phyloP scores from a whole-genome alignment of 352 stramenopile species.

The Globisporangium solare region DNA sequence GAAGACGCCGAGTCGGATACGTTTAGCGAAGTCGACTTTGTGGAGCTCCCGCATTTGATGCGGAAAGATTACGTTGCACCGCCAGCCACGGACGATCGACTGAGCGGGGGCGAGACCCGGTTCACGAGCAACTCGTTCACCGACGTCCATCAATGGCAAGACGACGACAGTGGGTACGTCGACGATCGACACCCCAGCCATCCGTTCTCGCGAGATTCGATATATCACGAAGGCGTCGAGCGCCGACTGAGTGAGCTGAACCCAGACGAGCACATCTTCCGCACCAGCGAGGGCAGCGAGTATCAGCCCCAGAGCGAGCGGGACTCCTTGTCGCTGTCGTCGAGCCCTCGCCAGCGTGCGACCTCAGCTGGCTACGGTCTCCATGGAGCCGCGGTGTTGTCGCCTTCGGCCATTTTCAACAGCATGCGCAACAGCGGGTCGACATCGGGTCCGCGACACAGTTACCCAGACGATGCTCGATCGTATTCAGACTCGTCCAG shows the following conservation, averaged over 20 bases:
- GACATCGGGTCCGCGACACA: too few relatives aligned
- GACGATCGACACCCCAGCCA: slow-evolving; percentile 4
- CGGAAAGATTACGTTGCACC: slow-evolving; percentile 42
- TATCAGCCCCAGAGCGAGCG: not conserved
- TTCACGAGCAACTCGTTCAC: slow-evolving; percentile 29
- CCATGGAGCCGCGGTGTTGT: too few relatives aligned
- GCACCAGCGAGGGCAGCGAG: slow-evolving; percentile 3
- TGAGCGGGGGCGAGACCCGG: slow-evolving; percentile 19
- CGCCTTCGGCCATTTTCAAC: not conserved
- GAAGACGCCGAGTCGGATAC: slow-evolving; percentile 57
- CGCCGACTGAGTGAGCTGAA: slow-evolving; percentile 9
- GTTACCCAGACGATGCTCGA: not conserved
- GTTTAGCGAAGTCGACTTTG: slow-evolving; percentile 73
- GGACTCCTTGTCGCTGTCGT: slow-evolving; percentile 5
- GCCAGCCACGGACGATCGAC: slow-evolving; percentile 17
- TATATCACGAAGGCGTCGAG: slow-evolving; percentile 14
- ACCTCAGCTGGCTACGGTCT: not conserved
- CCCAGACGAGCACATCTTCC: slow-evolving; percentile 13
- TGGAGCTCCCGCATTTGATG: slow-evolving; percentile 69
- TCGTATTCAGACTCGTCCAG: slow-evolving; percentile 25
- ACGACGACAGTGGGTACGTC: not conserved
- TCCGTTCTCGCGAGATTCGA: slow-evolving; percentile 19
- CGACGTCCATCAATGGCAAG: slow-evolving; percentile 33
- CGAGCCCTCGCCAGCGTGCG: slow-evolving; percentile 3
- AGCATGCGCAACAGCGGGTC: slow-evolving; percentile 8